Percentiles rank a stretch among this genome's conserved stretches.
Conservation (phyloP, 2,329 filamentous ascomycete species). For the Akanthomyces muscarius region DNA sequence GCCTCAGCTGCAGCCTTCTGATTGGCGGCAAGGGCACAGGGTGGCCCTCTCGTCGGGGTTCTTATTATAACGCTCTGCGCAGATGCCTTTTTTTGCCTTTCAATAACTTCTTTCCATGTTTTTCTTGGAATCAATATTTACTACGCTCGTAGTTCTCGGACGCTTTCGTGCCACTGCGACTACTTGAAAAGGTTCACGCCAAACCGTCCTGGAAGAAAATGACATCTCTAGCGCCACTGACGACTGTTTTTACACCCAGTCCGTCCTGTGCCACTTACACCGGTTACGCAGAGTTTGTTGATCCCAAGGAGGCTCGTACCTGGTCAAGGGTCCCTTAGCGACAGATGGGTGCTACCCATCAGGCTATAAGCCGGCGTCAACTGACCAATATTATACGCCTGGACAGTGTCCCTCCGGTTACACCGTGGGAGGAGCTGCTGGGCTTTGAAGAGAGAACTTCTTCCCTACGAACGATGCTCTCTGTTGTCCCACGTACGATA, state of each 20-base stretch:
- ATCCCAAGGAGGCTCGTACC: background rate
- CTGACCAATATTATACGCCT: background rate
- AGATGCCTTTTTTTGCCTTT: background rate
- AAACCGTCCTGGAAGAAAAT: background rate
- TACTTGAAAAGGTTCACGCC: too few relatives aligned
- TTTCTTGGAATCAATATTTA: too few relatives aligned
- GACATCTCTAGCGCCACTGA: background rate
- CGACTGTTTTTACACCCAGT: background rate
- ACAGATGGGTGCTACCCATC: conserved; percentile 6
- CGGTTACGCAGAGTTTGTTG: background rate
- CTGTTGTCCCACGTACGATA: conserved; percentile 4
- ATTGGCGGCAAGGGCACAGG: background rate
- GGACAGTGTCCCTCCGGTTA: background rate
- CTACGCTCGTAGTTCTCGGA: too few relatives aligned
- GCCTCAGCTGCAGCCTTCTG: background rate
- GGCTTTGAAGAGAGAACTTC: background rate
- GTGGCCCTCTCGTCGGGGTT: background rate
- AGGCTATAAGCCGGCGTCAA: background rate
- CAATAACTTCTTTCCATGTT: background rate
- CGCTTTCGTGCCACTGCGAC: background rate
- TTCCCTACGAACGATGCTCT: background rate
- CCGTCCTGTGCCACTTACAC: background rate
- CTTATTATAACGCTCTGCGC: background rate
- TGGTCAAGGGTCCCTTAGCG: background rate
- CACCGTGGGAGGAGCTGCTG: background rate